Percentiles rank a stretch among this genome's conserved stretches.
Evolutionary conservation across 768 basidiomycete species (phyloP).

Genomic region (Xerocomus potaroensis): DNA sequence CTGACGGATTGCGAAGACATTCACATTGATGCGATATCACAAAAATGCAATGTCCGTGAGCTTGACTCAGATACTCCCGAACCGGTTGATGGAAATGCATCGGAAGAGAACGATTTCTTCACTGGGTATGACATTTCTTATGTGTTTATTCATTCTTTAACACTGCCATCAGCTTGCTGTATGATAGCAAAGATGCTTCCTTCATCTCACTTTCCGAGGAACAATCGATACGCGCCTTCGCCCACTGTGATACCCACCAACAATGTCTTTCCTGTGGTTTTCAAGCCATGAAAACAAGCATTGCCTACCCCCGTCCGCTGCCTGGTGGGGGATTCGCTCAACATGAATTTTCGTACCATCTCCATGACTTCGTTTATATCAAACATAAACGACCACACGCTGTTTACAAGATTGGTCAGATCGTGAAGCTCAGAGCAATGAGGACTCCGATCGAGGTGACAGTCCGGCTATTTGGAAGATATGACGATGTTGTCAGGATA

Average conservation of each 20-base stretch:
- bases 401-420: slow-evolving; percentile 52
- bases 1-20: slow-evolving; percentile 53
- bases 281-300: slow-evolving; percentile 23
- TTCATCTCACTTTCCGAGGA: slow-evolving; percentile 44
- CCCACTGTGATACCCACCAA: slow-evolving; percentile 28
- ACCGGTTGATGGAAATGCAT: slow-evolving; percentile 38
- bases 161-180: slow-evolving; percentile 39
- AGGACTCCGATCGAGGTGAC: slow-evolving; percentile 25
- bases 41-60: slow-evolving; percentile 50
- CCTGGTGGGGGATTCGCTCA: slow-evolving; percentile 36
- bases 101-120: slow-evolving; percentile 48
- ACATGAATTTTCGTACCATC: slow-evolving; percentile 48
- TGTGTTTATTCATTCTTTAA: slow-evolving; percentile 1
- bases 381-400: slow-evolving; percentile 28
- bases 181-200: slow-evolving; percentile 43
- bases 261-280: slow-evolving; percentile 52
- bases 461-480: slow-evolving; percentile 44
- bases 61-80: slow-evolving; percentile 43
- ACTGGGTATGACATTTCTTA: slow-evolving; percentile 43
- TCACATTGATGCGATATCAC: slow-evolving; percentile 50
- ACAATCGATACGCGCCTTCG: slow-evolving; percentile 27
- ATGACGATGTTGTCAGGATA: slow-evolving; percentile 36
- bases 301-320: slow-evolving; percentile 23
- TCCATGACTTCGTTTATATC: slow-evolving; percentile 59
- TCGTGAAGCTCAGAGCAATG: slow-evolving; percentile 37